phyloP scores from a whole-genome alignment of 2,329 filamentous ascomycete species.

The Dothidotthia symphoricarpi region DNA sequence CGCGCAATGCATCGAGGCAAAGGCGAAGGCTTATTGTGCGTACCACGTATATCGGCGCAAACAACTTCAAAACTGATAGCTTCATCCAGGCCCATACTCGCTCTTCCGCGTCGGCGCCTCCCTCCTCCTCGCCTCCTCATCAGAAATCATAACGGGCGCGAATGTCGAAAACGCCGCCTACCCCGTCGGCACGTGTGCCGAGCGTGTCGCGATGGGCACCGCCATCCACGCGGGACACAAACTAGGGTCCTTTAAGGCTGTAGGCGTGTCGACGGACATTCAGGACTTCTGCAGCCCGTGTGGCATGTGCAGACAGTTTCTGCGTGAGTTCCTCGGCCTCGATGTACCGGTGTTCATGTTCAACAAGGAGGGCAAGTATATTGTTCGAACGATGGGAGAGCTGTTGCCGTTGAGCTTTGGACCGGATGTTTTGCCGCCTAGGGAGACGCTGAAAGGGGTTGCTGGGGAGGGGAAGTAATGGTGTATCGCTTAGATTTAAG shows the following conservation, averaged over 20 bases:
- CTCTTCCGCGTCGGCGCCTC: slow-evolving; percentile 86
- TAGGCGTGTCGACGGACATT: slow-evolving; percentile 84
- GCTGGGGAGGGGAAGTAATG: slow-evolving; percentile 26
- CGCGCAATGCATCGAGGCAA: slow-evolving; percentile 65
- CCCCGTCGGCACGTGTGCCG: slow-evolving; percentile 92
- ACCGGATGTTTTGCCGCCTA: slow-evolving; percentile 48
- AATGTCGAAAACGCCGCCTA: slow-evolving; percentile 84
- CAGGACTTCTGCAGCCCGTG: slow-evolving; percentile 61
- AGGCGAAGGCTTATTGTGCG: slow-evolving; percentile 76
- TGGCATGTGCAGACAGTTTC: slow-evolving; percentile 91
- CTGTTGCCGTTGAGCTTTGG: slow-evolving; percentile 55
- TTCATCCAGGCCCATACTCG: slow-evolving; percentile 70
- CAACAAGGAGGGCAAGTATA: slow-evolving; percentile 72
- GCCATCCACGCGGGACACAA: slow-evolving; percentile 62
- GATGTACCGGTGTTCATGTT: slow-evolving; percentile 85
- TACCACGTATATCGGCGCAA: slow-evolving; percentile 13
- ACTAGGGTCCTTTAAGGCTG: slow-evolving; percentile 55
- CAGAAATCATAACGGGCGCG: slow-evolving; percentile 66
- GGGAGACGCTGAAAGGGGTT: slow-evolving; percentile 33
- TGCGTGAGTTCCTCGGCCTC: slow-evolving; percentile 50
- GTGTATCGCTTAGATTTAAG: too few relatives aligned
- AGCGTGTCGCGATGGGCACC: slow-evolving; percentile 78
- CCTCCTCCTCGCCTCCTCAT: slow-evolving; percentile 54
- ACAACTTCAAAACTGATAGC: neutral
- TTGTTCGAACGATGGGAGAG: slow-evolving; percentile 68